phyloP scores from a whole-genome alignment of 768 basidiomycete genomes.

The Termitomyces sp. region DNA sequence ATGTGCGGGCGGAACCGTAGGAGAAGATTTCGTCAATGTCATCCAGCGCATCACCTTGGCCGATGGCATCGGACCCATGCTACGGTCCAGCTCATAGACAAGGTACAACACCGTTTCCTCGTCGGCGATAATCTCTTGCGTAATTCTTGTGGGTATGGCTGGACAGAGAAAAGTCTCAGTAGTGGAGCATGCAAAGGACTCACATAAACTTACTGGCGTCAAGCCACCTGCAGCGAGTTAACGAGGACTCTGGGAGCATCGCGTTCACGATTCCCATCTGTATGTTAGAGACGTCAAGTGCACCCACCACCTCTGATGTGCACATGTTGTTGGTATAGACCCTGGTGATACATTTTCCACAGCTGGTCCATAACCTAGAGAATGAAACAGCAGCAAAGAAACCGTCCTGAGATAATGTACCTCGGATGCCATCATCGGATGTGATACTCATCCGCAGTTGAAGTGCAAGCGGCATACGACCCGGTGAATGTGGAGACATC shows the following conservation, averaged over 20 bases:
- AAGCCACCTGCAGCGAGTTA: constrained; percentile 69
- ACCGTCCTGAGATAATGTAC: constrained; percentile 58
- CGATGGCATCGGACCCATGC: constrained; percentile 48
- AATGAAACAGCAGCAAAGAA: constrained; percentile 58
- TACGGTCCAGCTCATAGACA: constrained; percentile 67
- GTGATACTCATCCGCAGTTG: constrained; percentile 59
- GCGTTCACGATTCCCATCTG: constrained; percentile 51
- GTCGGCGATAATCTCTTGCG: constrained; percentile 70
- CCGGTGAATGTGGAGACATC: constrained; percentile 33
- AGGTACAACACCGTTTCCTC: constrained; percentile 59
- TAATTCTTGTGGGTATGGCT: constrained; percentile 55
- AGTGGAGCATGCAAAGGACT: constrained; percentile 6
- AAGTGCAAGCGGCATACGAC: constrained; percentile 37
- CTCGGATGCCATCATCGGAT: constrained; percentile 48
- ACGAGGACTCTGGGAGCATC: constrained; percentile 62
- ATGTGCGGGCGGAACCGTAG: constrained; percentile 2
- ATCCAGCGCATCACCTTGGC: constrained; percentile 49
- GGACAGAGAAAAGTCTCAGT: constrained; percentile 28
- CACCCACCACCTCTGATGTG: constrained; percentile 49
- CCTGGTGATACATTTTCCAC: constrained; percentile 63
- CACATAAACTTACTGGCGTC: constrained; percentile 51
- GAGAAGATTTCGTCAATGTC: constrained; percentile 34
- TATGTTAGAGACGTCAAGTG: constrained; percentile 46
- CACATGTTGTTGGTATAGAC: constrained; percentile 50
- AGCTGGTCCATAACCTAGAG: constrained; percentile 46